phyloP scores from a whole-genome alignment of 139 green algal species.

The Chlorella sp. region DNA sequence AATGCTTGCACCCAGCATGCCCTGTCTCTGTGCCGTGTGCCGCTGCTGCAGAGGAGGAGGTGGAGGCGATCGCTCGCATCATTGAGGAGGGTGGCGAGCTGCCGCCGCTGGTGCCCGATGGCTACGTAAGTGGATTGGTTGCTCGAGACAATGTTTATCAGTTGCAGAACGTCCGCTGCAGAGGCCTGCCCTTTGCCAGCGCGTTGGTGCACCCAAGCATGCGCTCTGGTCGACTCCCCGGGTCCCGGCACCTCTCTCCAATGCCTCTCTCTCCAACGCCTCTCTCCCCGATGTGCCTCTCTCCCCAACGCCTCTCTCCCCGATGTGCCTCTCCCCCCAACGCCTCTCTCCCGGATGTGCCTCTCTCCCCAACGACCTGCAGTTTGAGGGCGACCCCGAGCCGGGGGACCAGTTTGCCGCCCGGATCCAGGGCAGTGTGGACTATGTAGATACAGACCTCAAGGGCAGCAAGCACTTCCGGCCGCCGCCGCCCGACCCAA shows the following conservation, averaged over 20 bases:
- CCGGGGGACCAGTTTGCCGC: slow-evolving; percentile 21
- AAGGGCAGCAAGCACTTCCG: slow-evolving; percentile 24
- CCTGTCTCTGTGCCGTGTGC: too few relatives aligned
- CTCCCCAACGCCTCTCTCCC: too few relatives aligned
- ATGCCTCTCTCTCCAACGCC: too few relatives aligned
- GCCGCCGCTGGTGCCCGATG: slow-evolving; percentile 1
- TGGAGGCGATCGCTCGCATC: slow-evolving; percentile 28
- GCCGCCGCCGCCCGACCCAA: too few relatives aligned
- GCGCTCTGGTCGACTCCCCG: too few relatives aligned
- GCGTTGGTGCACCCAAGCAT: too few relatives aligned
- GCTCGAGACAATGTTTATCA: neutral
- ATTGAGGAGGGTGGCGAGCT: slow-evolving; percentile 30
- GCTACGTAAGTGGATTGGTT: neutral
- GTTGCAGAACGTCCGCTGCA: too few relatives aligned
- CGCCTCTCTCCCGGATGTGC: neutral
- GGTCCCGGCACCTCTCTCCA: too few relatives aligned
- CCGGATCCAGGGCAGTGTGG: slow-evolving; percentile 18
- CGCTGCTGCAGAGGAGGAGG: neutral
- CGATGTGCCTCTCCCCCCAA: neutral
- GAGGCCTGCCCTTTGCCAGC: too few relatives aligned
- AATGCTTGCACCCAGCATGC: too few relatives aligned
- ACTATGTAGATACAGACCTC: slow-evolving; percentile 15
- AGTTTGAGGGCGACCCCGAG: slow-evolving; percentile 3
- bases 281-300: too few relatives aligned
- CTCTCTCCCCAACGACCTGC: neutral